Base-by-base conservation (phyloP, 2,329 filamentous ascomycete genomes). In the Elsinoe perseae region DNA sequence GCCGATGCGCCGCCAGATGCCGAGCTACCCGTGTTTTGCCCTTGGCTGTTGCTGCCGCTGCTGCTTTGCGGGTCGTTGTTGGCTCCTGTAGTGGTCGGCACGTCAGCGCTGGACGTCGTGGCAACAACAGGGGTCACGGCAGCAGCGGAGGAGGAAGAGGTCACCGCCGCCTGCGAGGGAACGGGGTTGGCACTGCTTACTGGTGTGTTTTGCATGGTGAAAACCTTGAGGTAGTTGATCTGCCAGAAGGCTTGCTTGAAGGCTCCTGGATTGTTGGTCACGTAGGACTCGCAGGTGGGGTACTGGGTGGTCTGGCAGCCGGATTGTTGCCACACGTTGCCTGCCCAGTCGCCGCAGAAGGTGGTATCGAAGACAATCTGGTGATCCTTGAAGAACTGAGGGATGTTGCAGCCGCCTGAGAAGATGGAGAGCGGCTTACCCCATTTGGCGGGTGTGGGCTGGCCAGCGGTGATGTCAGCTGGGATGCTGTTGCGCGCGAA, bases 401-500 rank as follows among this genome's bases (percentile, higher is more conserved):
- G 75, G 58, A 91, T 82, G 64, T 86, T 70, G 70, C 87, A 92
- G 60, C 73, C 74, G 1, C 80, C 77, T 68, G 28, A 72, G 69
- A 88, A 89, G 56, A 86, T 82, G 0, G 84, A 82, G 3, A 81
- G 62, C 0, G 85, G 81, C 1, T 69, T 74, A 21, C 83, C 84
- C 83, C 85, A 89, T 5, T 71, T 71, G 44, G 75, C 77, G 0
- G 85, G 82, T 61, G 85, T 75, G 0, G 85, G 86, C 1, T 60
- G 64, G 34, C 61, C 61, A 25, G 61, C 63, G 57, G 72, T 67
- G 60, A 86, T 77, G 62, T 69, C 68, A 2, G 57, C 42, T 0
- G 71, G 70, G 36, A 65, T 64, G 23, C 61, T 58, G 34, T 69
- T 68, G 32, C 67, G 65, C 3, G 68, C 65, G 64, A 71, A 72